Base-by-base conservation (phyloP, 208 protist species). In the Crithidia thermophila region DNA sequence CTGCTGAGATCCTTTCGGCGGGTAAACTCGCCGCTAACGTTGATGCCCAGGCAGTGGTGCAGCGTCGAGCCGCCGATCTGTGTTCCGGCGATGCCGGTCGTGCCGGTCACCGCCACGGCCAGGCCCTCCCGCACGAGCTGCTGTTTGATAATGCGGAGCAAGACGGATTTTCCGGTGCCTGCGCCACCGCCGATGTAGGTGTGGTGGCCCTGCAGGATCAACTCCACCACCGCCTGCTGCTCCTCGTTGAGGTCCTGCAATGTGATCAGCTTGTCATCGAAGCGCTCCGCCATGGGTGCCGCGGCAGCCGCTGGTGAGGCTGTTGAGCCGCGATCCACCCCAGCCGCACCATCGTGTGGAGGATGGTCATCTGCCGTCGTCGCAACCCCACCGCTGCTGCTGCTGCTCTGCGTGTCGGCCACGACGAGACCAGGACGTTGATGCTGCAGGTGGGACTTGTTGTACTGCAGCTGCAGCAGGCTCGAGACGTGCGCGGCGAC, bases 171-270 rank as follows among this genome's bases (percentile, higher is more conserved):
- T 39, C 93, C 93, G 0, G 90, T 96, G 31, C 93, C 93, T 5
- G 93, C 93, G 39, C 85, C 83, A 28, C 93, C 93, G 30, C 92
- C 89, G 75, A 97, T 93, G 75, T 94, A 97, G 13, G 81, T 91
- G 72, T 94, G 64, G 69, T 97, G 79, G 9, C 88, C 87, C 18
- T 84, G 40, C 46, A 91, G 49, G 9, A 86, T 84, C 56, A 97
- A 82, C 51, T 85, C 61, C 25, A 97, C 70, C 23, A 94, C 89
- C 43, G 58, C 59, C 57, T 88, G 76, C 75, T 97, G 92, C 62
- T 97, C 89, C 59, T 69, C 72, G 69, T 85, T 96, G 9, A 96
- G 81, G 65, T 93, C 83, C 28, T 63, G 72, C 23, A 90, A 64
- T 0, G 81, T 81, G 27, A 94, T 58, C 20, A 91, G 73, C 66